phyloP scores from a whole-genome alignment of 2,329 filamentous ascomycete genomes.

The Falciphora oryzae region DNA sequence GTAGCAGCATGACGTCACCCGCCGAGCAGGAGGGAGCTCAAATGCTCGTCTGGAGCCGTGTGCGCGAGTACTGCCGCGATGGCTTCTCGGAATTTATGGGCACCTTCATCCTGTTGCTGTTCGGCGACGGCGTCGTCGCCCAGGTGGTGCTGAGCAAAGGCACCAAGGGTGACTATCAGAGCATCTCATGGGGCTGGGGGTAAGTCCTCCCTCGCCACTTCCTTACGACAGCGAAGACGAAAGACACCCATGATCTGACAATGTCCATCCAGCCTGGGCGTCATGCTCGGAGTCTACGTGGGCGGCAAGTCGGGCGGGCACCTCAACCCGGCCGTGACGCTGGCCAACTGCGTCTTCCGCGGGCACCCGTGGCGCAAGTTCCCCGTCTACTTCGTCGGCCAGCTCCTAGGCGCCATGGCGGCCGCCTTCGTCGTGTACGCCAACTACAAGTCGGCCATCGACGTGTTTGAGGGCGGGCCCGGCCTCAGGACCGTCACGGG shows the following conservation, averaged over 20 bases:
- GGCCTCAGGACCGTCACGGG: constrained; percentile 56
- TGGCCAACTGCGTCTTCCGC: constrained; percentile 63
- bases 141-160: constrained; percentile 56
- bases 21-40: constrained; percentile 7
- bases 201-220: constrained; percentile 24
- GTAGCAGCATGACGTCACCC: neutral
- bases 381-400: constrained; percentile 60
- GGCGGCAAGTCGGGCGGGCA: constrained; percentile 60
- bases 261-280: constrained; percentile 43
- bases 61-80: constrained; percentile 47
- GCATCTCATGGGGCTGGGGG: constrained; percentile 46
- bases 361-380: constrained; percentile 64
- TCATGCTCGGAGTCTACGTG: constrained; percentile 66
- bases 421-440: constrained; percentile 55
- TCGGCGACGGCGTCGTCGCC: constrained; percentile 66
- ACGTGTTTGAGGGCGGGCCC: constrained; percentile 52
- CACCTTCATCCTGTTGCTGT: constrained; percentile 61
- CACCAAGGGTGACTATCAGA: constrained; percentile 42
- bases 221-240: neutral
- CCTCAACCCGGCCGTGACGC: constrained; percentile 65
- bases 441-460: constrained; percentile 60
- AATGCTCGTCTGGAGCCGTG: constrained; percentile 40
- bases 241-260: neutral
- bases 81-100: constrained; percentile 63
- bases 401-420: constrained; percentile 61